phyloP scores from a whole-genome alignment of 331 rosid genomes.

The Pyrus hybrid region DNA sequence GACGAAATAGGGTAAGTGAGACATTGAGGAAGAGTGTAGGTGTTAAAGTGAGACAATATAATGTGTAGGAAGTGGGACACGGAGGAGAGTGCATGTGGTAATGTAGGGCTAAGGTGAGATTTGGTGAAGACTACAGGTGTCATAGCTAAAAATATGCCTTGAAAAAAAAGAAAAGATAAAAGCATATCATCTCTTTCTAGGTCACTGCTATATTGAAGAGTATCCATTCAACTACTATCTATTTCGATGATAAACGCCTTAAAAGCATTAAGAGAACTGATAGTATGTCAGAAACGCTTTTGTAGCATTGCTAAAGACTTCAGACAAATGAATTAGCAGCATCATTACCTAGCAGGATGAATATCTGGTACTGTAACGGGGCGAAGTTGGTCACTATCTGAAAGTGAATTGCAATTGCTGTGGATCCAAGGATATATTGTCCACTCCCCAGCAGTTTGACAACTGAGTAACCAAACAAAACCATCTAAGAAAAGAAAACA shows the following conservation, averaged over 20 bases:
- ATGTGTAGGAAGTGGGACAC: too few species aligned
- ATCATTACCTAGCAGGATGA: slow-evolving; percentile 83
- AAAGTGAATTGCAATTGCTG: slow-evolving; percentile 88
- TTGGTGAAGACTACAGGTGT: too few species aligned
- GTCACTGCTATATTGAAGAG: not conserved
- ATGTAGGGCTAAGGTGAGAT: too few species aligned
- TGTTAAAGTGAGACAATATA: too few species aligned
- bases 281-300: not conserved
- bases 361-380: slow-evolving; percentile 80
- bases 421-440: slow-evolving; percentile 93
- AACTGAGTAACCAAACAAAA: slow-evolving; percentile 36
- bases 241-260: not conserved
- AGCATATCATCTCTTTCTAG: not conserved
- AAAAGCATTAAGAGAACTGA: not conserved
- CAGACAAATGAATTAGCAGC: not conserved
- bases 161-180: too few species aligned
- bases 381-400: slow-evolving; percentile 85
- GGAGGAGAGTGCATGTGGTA: too few species aligned
- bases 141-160: too few species aligned
- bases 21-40: too few species aligned
- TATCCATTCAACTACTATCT: not conserved
- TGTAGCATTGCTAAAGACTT: not conserved
- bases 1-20: too few species aligned
- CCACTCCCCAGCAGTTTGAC: slow-evolving; percentile 72
- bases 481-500: not conserved